Evolutionary conservation across 495 filamentous ascomycete species (phyloP), one percentile per base, ranked within the genome.

Genomic region (Penicillium bovifimosum): DNA sequence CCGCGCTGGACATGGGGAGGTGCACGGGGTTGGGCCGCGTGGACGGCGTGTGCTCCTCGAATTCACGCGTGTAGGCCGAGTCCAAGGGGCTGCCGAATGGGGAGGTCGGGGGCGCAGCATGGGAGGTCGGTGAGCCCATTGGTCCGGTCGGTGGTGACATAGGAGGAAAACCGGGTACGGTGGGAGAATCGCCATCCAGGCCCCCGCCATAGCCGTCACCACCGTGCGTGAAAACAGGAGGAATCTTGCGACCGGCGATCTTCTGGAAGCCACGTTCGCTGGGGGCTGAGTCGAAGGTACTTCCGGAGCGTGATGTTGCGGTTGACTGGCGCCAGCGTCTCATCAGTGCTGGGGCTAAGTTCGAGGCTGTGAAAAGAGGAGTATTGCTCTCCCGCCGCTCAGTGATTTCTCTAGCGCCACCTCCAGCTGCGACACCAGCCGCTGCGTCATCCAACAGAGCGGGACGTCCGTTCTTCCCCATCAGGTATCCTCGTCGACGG

Each of bases 221-320:
- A 39, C 86, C 84, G 31, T 79, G 79, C 33, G 80, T 76, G 31
- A 90, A 69, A 5, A 89, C 86, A 13, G 87, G 82, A 5, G 79
- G 76, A n/a, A 91, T 70, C 57, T 90, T 90, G 47, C 81, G 76
- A 31, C 87, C 87, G 6, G 86, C 85, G 5, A 91, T 71, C 54
- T 79, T 80, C 53, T 82, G 76, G 54, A 82, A 82, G 2, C 79
- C 79, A 11, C 75, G 74, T 43, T 82, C 79, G 49, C 76, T 76
- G 4, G 71, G 56, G 17, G 39, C 53, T 0, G 69, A 64, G 27
- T 60, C 60, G 7, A 64, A 9, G 5, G 64, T 69, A 36, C 74
- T 76, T 33, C 78, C 77, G 3, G 73, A 76, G 1, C 61, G 66
- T 1, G 70, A 73, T 11, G 77, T 68, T 50, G 68, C 61, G 14